Evolutionary conservation across 2,329 filamentous ascomycete genomes (phyloP).

Genomic region (Xylaria sp.): DNA sequence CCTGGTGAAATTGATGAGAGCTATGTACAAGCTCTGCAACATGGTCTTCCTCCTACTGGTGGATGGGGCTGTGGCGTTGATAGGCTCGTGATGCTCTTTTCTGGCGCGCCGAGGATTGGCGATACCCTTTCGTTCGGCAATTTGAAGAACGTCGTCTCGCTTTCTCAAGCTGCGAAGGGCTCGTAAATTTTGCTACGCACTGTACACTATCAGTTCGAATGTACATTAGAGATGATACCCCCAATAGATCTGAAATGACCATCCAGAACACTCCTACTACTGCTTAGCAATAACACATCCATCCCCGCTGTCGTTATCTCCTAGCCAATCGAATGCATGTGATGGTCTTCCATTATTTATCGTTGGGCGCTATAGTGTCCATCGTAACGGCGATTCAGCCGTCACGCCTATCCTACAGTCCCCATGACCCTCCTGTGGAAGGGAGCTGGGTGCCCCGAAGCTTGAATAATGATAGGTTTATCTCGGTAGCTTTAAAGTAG

Average conservation of each 20-base stretch:
- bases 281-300: too few species aligned
- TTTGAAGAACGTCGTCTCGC: constrained; percentile 69
- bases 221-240: constrained; percentile 29
- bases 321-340: background rate
- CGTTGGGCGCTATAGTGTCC: background rate
- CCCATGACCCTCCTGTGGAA: background rate
- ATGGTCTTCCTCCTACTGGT: constrained; percentile 91
- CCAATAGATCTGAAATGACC: background rate
- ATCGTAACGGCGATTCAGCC: too few species aligned
- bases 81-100: constrained; percentile 88
- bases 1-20: constrained; percentile 71
- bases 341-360: background rate
- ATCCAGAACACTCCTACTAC: background rate
- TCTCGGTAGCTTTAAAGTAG: background rate
- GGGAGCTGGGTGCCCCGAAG: background rate
- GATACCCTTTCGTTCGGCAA: constrained; percentile 91
- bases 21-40: constrained; percentile 84
- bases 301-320: background rate
- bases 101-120: constrained; percentile 76
- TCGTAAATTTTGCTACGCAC: background rate
- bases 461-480: background rate
- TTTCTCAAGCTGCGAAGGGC: constrained; percentile 45
- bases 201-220: constrained; percentile 4
- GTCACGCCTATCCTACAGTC: background rate
- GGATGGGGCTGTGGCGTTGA: constrained; percentile 97